A percentile compares a stretch with the other conserved stretches of the same genome.
Conservation (phyloP, 2,329 filamentous ascomycete species). For the Colletotrichum tropicicola region DNA sequence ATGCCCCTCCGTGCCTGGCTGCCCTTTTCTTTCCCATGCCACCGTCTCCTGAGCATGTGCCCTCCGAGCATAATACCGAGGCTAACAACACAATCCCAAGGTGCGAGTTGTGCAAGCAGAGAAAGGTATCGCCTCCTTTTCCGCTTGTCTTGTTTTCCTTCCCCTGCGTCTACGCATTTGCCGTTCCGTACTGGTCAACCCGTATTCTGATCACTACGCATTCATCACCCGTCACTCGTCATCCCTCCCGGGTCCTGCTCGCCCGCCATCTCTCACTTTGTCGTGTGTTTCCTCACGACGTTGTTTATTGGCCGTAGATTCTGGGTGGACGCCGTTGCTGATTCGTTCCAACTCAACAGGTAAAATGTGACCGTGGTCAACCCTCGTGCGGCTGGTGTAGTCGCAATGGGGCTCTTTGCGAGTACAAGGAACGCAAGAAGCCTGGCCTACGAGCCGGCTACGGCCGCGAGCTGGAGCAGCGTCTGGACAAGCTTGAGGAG, state of each 20-base stretch:
- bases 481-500: constrained; percentile 75
- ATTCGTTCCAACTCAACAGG: constrained; percentile 48
- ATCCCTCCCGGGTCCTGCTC: not conserved
- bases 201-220: too few relatives aligned
- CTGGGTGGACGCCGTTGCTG: constrained; percentile 5
- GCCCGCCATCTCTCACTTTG: not conserved
- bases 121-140: constrained; percentile 68
- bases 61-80: constrained; percentile 33
- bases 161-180: not conserved
- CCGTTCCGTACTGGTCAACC: too few relatives aligned
- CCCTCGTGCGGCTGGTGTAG: constrained; percentile 76
- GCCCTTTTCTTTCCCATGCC: constrained; percentile 19
- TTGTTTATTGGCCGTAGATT: too few relatives aligned
- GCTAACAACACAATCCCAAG: constrained; percentile 55
- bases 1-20: constrained; percentile 3
- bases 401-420: constrained; percentile 69
- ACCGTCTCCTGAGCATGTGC: constrained; percentile 31
- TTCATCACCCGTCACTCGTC: not conserved
- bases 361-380: constrained; percentile 80
- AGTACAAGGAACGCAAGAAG: constrained; percentile 76
- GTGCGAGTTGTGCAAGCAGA: constrained; percentile 82
- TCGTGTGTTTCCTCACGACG: not conserved
- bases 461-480: constrained; percentile 77
- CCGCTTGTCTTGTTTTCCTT: not conserved
- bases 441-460: constrained; percentile 74